These are phyloP conservation scores for Mortierella alpina DNA, from an alignment of 192 early-diverging fungal species.

Conservation along the genomic window DNA sequence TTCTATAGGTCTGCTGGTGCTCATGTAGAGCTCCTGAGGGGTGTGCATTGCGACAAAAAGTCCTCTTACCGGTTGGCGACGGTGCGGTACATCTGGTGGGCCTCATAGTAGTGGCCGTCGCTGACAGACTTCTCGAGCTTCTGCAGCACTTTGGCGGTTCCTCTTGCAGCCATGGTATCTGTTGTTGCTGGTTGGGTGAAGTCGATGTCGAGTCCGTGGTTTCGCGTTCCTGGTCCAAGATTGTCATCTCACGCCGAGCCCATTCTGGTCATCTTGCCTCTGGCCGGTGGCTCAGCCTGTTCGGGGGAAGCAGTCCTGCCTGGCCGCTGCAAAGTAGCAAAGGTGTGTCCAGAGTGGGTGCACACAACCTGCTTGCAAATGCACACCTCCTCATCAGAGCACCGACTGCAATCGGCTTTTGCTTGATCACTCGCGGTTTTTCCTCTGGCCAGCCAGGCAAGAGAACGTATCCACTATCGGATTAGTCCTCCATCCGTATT, in stretches of 20 bases:
- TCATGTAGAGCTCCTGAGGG: not conserved
- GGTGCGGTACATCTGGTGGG: constrained; percentile 97
- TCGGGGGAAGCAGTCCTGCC: no score
- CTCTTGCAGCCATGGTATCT: constrained; percentile 47
- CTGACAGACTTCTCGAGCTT: constrained; percentile 75
- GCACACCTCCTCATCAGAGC: not conserved
- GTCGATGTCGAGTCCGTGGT: not conserved
- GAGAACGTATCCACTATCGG: no score
- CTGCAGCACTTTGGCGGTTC: constrained; percentile 72
- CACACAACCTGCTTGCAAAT: not conserved
- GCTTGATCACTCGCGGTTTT: no score
- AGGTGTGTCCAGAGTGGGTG: not conserved
- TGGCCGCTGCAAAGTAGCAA: no score
- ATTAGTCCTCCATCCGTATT: not conserved
- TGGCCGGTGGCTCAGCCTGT: no score
- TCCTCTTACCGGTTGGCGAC: constrained; percentile 79
- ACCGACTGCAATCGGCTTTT: no score
- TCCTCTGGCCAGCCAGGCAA: no score
- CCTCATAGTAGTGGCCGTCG: constrained; percentile 94
- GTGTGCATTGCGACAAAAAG: not conserved
- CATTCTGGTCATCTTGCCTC: no score
- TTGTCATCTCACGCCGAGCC: no score
- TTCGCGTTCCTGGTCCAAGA: not conserved
- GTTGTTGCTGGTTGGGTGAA: not conserved
- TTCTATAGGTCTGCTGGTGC: not conserved